Evolutionary conservation across 805 yeast species (phyloP), one percentile per base, ranked within the genome.

Genomic region (Clavispora santaluciae): DNA sequence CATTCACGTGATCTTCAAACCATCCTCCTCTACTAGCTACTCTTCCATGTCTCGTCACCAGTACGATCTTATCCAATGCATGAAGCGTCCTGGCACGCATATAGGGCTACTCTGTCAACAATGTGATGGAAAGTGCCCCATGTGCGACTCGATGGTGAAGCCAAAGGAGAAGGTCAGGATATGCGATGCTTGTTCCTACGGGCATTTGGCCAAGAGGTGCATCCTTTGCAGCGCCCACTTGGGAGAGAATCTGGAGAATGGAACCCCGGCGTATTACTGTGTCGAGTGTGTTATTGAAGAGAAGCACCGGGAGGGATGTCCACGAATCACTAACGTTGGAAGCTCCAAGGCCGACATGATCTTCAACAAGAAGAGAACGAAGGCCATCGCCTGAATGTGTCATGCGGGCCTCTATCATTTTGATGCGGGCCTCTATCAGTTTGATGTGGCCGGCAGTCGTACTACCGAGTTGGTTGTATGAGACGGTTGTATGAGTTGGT

Each of bases 101-200:
- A 59, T 76, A 4, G 98, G 95, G 1, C 65, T 72, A 38, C 68
- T 90, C 3, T 90, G 98, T 54, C 80, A 78, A 23, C 85, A 76
- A 58, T 90, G 98, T 59, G 96, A 90, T 57, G 97, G 96, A 1
- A 74, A 80, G 49, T 90, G 98, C 55, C 96, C 96, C 3, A 70
- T 80, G 3, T 90, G 98, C 60, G 97, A 89, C 56, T 84, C 95
- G 1, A 76, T 73, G 50, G 95, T 87, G 6, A 78, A 81, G 46
- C 88, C 93, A 0, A 73, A 76, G 6, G 70, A 75, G 13, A 61
- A 69, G 42, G 96, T 79, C 1, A 70, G 84, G 43, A 73, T 88
- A 16, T 90, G 98, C 60, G 90, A 84, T 44, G 91, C 83, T 46
- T 90, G 98, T 57, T 75, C 95, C 0, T 79, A 80, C 53, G 95